Evolutionary conservation across 352 stramenopile species (phyloP), one percentile per base, ranked within the genome.

Genomic region (Globisporangium polare): DNA sequence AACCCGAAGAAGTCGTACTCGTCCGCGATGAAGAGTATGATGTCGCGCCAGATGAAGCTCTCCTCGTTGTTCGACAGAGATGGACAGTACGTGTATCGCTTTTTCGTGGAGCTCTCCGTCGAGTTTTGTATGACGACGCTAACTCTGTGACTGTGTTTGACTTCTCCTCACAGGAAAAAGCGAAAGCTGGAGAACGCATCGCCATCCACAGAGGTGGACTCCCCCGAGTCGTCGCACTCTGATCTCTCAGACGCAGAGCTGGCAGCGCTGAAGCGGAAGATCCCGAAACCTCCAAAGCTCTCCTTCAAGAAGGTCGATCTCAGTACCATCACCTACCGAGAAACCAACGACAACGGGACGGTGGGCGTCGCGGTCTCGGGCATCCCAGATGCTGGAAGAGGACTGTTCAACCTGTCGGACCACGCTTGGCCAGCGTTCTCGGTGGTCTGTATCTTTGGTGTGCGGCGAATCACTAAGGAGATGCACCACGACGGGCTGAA

Each of bases 371-470:
- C 86, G 8, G 70, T 84, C 26, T 95, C 86, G 9, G 86, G 86
- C 24, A 95, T 95, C 53, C 86, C 86, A 15, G 88, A 95, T 60
- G 77, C 83, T 50, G 85, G 85, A 33, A 82, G 83, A 51, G 86
- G 86, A 3, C 72, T 95, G 24, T 95, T 95, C 66, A 95, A 95
- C 56, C 70, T 95, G 24, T 92, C 82, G 4, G 51, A 73, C 18
- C 86, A 95, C 53, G 2, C 80, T 41, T 95, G 86, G 86, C 86
- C 86, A 24, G 86, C 86, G 6, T 95, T 95, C 64, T 95, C 86
- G 2, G 83, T 95, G 53, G 86, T 95, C 46, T 95, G 86, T 67
- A 95, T 95, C 53, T 95, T 95, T 65, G 86, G 86, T 43, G 82
- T 92, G 22, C 82, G 86, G 9, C 83, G 86, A 47, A 93, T 95